Evolutionary conservation across 371 early-diverging fungal genomes (phyloP).

Genomic region (Mortierella sp.): DNA sequence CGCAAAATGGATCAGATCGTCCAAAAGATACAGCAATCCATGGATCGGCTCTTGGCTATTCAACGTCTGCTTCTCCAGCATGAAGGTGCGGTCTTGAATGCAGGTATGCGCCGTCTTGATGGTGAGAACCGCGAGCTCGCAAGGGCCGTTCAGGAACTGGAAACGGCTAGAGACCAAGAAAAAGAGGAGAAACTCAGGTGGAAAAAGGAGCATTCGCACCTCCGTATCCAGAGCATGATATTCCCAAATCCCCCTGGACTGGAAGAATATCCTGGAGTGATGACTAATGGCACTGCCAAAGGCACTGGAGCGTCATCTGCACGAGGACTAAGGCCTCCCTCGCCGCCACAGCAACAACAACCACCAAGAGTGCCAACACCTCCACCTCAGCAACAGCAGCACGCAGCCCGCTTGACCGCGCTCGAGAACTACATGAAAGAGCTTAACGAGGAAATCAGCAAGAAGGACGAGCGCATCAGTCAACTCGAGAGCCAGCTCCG

Average conservation of each 20-base stretch:
- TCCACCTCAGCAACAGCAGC: conserved; percentile 12
- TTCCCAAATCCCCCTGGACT: conserved; percentile 44
- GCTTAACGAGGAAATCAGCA: conserved; percentile 46
- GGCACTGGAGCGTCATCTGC: background rate
- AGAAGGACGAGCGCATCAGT: conserved; percentile 46
- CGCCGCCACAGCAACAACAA: background rate
- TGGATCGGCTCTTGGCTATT: conserved; percentile 38
- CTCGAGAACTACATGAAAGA: conserved; percentile 54
- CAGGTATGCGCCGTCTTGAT: conserved; percentile 54
- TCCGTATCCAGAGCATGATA: conserved; percentile 56
- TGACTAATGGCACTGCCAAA: background rate
- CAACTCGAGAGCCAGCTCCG: conserved; percentile 43
- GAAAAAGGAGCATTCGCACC: conserved; percentile 51
- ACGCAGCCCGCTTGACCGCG: conserved; percentile 17
- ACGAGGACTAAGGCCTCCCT: conserved; percentile 9
- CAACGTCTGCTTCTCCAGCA: conserved; percentile 47
- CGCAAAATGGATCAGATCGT: conserved; percentile 55
- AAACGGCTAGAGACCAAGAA: conserved; percentile 35
- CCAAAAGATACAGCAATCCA: conserved; percentile 31
- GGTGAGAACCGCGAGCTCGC: conserved; percentile 49
- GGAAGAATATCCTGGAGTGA: conserved; percentile 14
- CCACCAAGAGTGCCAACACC: background rate
- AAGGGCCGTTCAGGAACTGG: conserved; percentile 33
- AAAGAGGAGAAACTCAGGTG: conserved; percentile 52
- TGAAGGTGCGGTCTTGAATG: conserved; percentile 49